Conservation (phyloP, 176 grass and related monocot genomes). For the Bothriochloa decipiens region DNA sequence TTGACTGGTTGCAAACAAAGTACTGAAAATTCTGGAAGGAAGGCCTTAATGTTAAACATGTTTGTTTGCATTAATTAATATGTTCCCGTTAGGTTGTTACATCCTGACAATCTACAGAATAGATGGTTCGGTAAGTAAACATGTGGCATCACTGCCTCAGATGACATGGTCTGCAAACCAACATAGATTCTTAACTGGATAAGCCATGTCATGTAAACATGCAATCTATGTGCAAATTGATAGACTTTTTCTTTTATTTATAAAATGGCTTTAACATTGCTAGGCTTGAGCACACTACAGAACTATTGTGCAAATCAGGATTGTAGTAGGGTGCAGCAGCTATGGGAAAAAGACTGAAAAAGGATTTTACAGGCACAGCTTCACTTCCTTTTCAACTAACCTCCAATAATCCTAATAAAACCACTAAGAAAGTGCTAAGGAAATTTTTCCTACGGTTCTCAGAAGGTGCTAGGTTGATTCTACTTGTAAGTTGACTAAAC, state of each 20-base stretch:
- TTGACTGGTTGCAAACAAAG: background rate
- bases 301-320: slow-evolving; percentile 4
- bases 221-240: background rate
- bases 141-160: background rate
- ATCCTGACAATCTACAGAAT: background rate
- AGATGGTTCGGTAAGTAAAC: background rate
- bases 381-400: slow-evolving; percentile 10
- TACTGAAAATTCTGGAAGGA: background rate
- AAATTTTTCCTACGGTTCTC: background rate
- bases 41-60: background rate
- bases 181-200: background rate
- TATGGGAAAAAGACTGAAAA: slow-evolving; percentile 10
- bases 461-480: background rate
- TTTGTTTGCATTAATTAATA: background rate
- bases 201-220: slow-evolving; percentile 5
- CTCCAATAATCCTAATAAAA: slow-evolving; percentile 8
- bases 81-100: background rate
- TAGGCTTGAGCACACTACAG: background rate
- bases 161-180: background rate
- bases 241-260: background rate
- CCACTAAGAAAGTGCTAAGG: background rate
- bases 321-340: slow-evolving; percentile 4
- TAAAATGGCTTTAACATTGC: slow-evolving; percentile 16
- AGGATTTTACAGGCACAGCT: background rate
- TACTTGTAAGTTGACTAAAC: background rate